Percentiles rank a stretch among this genome's conserved stretches.
phyloP scores from a whole-genome alignment of 352 stramenopile genomes.

The Pythium utonaiense region DNA sequence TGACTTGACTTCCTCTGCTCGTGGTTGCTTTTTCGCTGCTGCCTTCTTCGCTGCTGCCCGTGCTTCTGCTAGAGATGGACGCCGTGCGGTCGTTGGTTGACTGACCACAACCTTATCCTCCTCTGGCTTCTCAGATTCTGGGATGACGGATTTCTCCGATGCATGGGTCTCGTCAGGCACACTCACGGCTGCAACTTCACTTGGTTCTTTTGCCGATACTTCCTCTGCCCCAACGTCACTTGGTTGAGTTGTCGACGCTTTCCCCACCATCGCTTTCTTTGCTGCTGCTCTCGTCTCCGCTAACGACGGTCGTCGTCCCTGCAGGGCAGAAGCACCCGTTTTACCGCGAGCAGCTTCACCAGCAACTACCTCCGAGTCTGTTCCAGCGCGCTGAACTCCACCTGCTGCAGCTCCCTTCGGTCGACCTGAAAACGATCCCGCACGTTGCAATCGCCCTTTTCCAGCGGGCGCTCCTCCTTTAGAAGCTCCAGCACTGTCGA shows the following conservation, averaged over 20 bases:
- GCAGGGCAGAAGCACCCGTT: background rate
- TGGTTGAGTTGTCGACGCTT: background rate
- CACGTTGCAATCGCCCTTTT: conserved; percentile 10
- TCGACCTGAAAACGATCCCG: conserved; percentile 10
- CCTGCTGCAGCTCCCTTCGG: background rate
- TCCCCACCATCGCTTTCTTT: conserved; percentile 3
- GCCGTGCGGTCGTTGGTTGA: background rate
- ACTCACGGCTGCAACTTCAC: background rate
- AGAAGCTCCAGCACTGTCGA: no score
- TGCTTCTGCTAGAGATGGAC: background rate
- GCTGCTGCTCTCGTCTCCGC: conserved; percentile 15
- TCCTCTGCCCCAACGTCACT: background rate
- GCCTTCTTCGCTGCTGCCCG: background rate
- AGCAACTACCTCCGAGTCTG: conserved; percentile 12
- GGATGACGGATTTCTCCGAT: background rate
- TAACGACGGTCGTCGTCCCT: conserved; percentile 13
- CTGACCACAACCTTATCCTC: background rate
- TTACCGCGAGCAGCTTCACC: conserved; percentile 1
- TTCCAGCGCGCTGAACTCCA: background rate
- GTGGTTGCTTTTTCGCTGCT: background rate
- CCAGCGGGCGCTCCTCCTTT: background rate
- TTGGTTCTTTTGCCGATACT: background rate
- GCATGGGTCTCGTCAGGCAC: background rate
- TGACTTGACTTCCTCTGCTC: background rate
- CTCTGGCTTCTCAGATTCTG: background rate